Evolutionary conservation across 208 protist species (phyloP).

Genomic region (Wallacemonas sp.): DNA sequence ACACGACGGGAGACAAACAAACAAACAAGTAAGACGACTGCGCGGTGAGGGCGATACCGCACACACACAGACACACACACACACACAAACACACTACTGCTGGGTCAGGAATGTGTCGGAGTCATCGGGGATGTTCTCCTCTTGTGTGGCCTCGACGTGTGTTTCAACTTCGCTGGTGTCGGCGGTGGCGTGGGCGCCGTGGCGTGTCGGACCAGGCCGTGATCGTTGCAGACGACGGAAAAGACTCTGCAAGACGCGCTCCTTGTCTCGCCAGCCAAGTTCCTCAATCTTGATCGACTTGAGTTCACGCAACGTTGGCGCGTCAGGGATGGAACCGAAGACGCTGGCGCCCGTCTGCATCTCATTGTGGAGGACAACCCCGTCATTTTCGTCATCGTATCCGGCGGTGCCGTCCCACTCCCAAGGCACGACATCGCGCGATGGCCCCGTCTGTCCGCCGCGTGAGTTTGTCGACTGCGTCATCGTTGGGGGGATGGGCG

Average conservation of each 20-base stretch:
- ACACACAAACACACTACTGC: slow-evolving; percentile 16
- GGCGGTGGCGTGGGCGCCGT: not conserved
- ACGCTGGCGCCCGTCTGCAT: not conserved
- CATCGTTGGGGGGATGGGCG: slow-evolving; percentile 14
- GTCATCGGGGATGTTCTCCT: not conserved
- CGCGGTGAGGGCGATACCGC: too few relatives aligned
- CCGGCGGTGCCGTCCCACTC: slow-evolving; percentile 10
- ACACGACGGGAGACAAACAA: too few relatives aligned
- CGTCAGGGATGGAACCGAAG: slow-evolving; percentile 38
- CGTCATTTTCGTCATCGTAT: not conserved
- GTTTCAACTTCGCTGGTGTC: slow-evolving; percentile 10
- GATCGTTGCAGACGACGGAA: slow-evolving; percentile 73
- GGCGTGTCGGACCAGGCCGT: not conserved
- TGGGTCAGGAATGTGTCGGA: slow-evolving; percentile 55
- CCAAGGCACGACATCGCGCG: slow-evolving; percentile 2
- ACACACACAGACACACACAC: too few relatives aligned
- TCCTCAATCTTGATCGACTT: slow-evolving; percentile 72
- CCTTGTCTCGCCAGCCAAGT: slow-evolving; percentile 88
- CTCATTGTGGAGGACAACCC: slow-evolving; percentile 1
- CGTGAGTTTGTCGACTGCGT: not conserved
- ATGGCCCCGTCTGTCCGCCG: slow-evolving; percentile 12
- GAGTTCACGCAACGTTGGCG: slow-evolving; percentile 51
- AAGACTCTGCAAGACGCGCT: slow-evolving; percentile 81
- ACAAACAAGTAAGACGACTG: too few relatives aligned
- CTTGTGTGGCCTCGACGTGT: not conserved